These are phyloP conservation scores for Diaporthe amygdali DNA, from an alignment of 2,329 filamentous ascomycete genomes.

Conservation along the genomic window DNA sequence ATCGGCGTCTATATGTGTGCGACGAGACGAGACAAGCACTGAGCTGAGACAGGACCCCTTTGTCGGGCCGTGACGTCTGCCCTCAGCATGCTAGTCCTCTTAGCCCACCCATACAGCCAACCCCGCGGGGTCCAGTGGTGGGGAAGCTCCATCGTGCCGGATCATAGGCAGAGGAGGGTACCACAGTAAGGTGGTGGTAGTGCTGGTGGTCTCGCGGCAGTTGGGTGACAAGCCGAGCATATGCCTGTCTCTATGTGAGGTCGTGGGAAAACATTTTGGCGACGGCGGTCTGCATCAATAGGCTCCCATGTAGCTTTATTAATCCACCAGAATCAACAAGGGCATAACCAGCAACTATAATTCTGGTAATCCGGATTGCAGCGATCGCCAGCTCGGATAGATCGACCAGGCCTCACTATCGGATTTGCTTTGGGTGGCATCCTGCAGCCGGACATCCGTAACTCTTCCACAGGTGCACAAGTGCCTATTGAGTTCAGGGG, in stretches of 20 bases:
- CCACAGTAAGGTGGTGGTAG: background rate
- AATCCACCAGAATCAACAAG: background rate
- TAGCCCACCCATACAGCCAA: background rate
- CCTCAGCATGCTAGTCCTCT: background rate
- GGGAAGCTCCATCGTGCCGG: conserved; percentile 15
- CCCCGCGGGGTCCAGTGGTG: conserved; percentile 15
- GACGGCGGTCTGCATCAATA: background rate
- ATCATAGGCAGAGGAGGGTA: background rate
- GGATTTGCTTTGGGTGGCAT: background rate
- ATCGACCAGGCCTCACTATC: accelerated
- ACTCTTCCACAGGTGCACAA: background rate
- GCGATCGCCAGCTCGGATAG: background rate
- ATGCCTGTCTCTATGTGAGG: background rate
- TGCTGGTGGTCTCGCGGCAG: conserved; percentile 3
- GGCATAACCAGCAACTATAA: background rate
- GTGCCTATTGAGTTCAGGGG: no score
- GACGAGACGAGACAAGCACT: conserved; percentile 2
- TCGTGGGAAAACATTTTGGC: conserved; percentile 6
- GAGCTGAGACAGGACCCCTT: background rate
- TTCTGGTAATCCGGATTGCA: background rate
- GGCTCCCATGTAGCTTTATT: background rate
- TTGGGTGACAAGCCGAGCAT: background rate
- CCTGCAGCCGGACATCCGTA: background rate
- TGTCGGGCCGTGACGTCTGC: conserved; percentile 8
- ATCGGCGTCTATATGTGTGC: conserved; percentile 10